Evolutionary conservation across 257 asterid genomes (phyloP), one percentile per base, ranked within the genome.

Genomic region (Solanum microdontum): DNA sequence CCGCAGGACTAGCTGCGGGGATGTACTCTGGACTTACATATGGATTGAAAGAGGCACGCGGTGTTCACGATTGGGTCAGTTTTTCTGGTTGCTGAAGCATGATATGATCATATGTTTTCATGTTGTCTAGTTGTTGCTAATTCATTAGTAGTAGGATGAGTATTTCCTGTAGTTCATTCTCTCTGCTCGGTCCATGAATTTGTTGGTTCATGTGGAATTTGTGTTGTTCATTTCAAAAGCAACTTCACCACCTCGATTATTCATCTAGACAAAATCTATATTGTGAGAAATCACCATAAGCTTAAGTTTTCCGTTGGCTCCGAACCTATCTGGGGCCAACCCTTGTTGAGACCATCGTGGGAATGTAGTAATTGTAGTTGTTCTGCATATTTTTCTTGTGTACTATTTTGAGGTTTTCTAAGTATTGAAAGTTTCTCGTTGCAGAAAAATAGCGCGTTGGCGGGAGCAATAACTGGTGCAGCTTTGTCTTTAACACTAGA

Each of bases 401-500:
- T 23, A 15, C 17, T n/a, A n/a, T 58, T 32, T 36, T 14, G 55
- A 28, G 23, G 15, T 83, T 10, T 5, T 60, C 13, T n/a, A 32
- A 40, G 39, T 69, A 8, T 51, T 45, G 14, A 11, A 21, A 66
- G n/a, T 36, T 55, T 69, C 33, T 70, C 1, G 3, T 84, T 24
- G 87, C 98, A 96, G 98, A 96, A 94, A 89, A 95, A 94, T 33
- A 96, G 98, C 33, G 98, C 97, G 0, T 28, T 96, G 87, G 99
- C 99, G 2, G 99, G 99, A 23, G 99, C 99, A 17, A 77, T 93
- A 5, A 96, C 99, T 0, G 98, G 99, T 64, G 99, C 98, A 8
- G 98, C 98, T 0, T 15, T 96, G 89, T 97, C 98, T 1, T 55
- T 96, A 43, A 96, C 97, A 6, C 1, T 91, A 1, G 98, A 94